Evolutionary conservation across 1,284 basidiomycete genomes (phyloP).

Genomic region (Lentinus polychrous): DNA sequence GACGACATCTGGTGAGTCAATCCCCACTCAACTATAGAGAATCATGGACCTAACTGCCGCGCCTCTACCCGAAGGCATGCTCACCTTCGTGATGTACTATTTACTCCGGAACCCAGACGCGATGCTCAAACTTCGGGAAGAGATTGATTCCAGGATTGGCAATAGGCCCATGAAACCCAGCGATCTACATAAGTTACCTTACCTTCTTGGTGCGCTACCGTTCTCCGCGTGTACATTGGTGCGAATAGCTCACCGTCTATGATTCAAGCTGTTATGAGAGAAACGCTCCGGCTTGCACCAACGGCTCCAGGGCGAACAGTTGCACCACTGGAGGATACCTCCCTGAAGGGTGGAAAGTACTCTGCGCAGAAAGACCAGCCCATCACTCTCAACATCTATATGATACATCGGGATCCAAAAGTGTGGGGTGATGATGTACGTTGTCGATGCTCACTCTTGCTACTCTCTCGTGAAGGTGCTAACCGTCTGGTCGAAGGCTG

Average conservation of each 20-base stretch:
- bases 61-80: constrained; percentile 24
- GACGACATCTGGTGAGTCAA: constrained; percentile 34
- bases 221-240: neutral
- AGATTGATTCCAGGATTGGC: constrained; percentile 38
- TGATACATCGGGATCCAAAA: constrained; percentile 35
- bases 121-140: constrained; percentile 36
- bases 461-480: neutral
- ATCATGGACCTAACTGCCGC: constrained; percentile 17
- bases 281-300: constrained; percentile 37
- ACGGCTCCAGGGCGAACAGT: constrained; percentile 31
- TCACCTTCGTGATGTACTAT: constrained; percentile 35
- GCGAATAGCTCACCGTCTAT: too few relatives aligned
- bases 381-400: constrained; percentile 26
- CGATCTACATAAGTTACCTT: constrained; percentile 36
- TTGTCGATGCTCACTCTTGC: constrained; percentile 1
- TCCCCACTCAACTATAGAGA: neutral
- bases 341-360: constrained; percentile 32
- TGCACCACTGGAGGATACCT: constrained; percentile 29
- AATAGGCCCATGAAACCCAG: constrained; percentile 28
- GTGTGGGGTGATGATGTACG: constrained; percentile 44
- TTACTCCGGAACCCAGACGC: constrained; percentile 38
- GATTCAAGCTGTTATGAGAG: constrained; percentile 37
- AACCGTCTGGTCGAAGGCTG: constrained; percentile 18
- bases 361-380: constrained; percentile 27
- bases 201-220: constrained; percentile 28